Evolutionary conservation across 1,139 yeast genomes (phyloP).

Genomic region (Hemisphaericaspora xylofermentans): DNA sequence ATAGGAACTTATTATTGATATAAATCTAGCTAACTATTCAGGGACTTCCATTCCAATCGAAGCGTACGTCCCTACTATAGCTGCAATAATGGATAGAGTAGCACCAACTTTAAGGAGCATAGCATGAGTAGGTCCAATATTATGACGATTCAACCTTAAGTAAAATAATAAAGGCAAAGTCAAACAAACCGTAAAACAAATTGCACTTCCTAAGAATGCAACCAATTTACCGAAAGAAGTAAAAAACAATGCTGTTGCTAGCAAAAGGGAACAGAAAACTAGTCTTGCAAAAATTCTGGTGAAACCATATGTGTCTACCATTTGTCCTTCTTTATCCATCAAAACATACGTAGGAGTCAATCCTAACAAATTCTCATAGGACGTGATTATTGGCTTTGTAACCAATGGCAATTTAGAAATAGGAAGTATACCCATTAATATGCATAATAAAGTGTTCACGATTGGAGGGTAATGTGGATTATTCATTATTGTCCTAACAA

Average conservation of each 20-base stretch:
- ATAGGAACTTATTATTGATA: not conserved
- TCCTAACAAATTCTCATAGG: slow-evolving; percentile 31
- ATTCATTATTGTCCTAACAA: slow-evolving; percentile 39
- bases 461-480: slow-evolving; percentile 33
- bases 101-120: slow-evolving; percentile 47
- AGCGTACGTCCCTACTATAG: slow-evolving; percentile 48
- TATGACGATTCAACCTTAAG: slow-evolving; percentile 51
- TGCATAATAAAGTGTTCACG: slow-evolving; percentile 30
- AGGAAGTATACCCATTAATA: slow-evolving; percentile 42
- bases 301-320: slow-evolving; percentile 16
- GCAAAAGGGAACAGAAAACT: slow-evolving; percentile 23
- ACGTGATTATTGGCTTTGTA: slow-evolving; percentile 41
- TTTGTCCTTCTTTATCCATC: slow-evolving; percentile 8
- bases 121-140: slow-evolving; percentile 39
- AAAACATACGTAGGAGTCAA: slow-evolving; percentile 12
- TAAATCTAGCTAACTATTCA: slow-evolving; percentile 2
- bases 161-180: slow-evolving; percentile 76
- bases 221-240: slow-evolving; percentile 81
- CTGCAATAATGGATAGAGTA: slow-evolving; percentile 42
- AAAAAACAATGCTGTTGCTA: slow-evolving; percentile 56
- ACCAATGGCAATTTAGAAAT: slow-evolving; percentile 43
- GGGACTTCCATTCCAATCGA: slow-evolving; percentile 12
- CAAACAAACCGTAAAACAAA: slow-evolving; percentile 79
- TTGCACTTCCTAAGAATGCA: slow-evolving; percentile 78
- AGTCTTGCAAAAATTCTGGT: slow-evolving; percentile 31